A percentile compares a stretch with the other conserved stretches of the same genome.
phyloP scores from a whole-genome alignment of 2,329 filamentous ascomycete species.

The Apiospora phragmitis region DNA sequence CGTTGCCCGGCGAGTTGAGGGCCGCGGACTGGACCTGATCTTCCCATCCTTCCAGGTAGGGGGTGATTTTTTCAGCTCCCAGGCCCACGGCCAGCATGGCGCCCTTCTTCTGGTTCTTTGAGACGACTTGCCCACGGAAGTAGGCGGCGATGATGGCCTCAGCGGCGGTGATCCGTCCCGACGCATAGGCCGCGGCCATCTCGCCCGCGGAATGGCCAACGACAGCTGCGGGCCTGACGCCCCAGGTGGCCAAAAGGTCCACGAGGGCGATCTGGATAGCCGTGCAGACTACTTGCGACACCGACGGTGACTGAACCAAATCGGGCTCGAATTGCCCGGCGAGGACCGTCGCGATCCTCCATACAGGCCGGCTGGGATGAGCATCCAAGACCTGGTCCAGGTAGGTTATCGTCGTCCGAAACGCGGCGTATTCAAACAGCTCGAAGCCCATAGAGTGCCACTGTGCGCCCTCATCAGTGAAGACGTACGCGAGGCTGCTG shows the following conservation, averaged over 20 bases:
- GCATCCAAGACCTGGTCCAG: constrained; percentile 18
- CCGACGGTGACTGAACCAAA: constrained; percentile 15
- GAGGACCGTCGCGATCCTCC: constrained; percentile 15
- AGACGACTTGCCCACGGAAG: constrained; percentile 14
- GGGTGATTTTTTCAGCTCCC: neutral
- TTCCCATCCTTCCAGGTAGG: constrained; percentile 6
- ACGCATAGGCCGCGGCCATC: constrained; percentile 31
- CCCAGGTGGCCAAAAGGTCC: constrained; percentile 23
- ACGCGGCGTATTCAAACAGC: constrained; percentile 18
- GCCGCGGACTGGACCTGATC: constrained; percentile 13
- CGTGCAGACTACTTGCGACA: constrained; percentile 32
- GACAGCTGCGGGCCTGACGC: constrained; percentile 35
- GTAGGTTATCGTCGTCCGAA: constrained; percentile 12
- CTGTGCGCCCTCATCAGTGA: constrained; percentile 32
- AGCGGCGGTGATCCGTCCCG: constrained; percentile 19
- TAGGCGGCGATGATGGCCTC: constrained; percentile 24
- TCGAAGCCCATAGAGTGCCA: constrained; percentile 30
- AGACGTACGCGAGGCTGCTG: neutral
- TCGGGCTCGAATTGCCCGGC: neutral
- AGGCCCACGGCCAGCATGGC: constrained; percentile 21
- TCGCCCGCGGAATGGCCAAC: constrained; percentile 38
- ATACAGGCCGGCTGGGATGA: neutral
- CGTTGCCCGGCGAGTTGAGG: constrained; percentile 28
- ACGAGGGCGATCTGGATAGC: constrained; percentile 38
- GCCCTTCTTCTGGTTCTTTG: neutral